Evolutionary conservation across 1,139 yeast genomes (phyloP), one percentile per base, ranked within the genome.

Genomic region (Candida tetrigidarum): DNA sequence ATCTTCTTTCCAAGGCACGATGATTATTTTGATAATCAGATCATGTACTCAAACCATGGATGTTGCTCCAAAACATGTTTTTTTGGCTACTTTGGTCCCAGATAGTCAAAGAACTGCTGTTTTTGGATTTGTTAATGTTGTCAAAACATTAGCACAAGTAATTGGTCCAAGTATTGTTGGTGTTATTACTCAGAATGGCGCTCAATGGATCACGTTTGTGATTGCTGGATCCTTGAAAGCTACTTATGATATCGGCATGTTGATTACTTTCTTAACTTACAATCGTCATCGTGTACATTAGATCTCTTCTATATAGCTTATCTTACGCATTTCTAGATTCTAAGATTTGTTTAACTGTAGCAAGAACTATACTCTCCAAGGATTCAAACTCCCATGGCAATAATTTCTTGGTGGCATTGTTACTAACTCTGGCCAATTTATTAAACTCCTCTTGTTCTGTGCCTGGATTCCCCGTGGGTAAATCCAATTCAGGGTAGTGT

Each of bases 41-140:
- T 64, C 74, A 3, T 57, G 67, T 7, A 68, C 74, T 25, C 75
- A 71, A 49, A 57, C 71, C 15, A 72, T 73, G 78, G 78, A 73
- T 49, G 69, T 68, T 39, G 74, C 76, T 2, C 74, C 78, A 10
- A 73, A 73, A 42, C 74, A 70, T 41, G 76, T 73, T 2, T 71
- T 72, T 44, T 56, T 72, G 30, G 73, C 76, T 4, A 60, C 76
- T 0, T 55, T 70, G 41, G 68, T 68, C 5, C 64, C 70, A 2
- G 67, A 67, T 38, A 55, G 60, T 35, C 69, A 68, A 42, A 54
- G 76, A 37, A 69, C 76, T 2, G 68, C 71, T 0, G 74, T 69
- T 2, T 63, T 73, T 45, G 72, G 71, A 2, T 65, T 72, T 64
- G 72, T 67, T 11, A 72, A 73, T 53, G 69, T 72, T n/a, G 66